Conservation (phyloP, 2,329 filamentous ascomycete species). For the Elsinoe perseae region DNA sequence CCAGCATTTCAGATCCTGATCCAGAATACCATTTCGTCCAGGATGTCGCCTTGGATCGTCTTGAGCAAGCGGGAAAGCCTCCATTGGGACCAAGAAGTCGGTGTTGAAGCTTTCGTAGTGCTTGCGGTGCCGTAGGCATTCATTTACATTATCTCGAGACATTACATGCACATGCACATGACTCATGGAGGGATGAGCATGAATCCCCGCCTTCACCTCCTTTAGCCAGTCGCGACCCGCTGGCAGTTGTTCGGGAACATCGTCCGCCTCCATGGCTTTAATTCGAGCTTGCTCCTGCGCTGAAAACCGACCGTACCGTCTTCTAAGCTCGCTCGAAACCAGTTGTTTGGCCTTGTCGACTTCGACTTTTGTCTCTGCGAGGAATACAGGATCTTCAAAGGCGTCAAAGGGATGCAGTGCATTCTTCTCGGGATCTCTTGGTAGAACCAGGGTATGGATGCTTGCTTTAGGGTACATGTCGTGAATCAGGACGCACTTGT, state of each 20-base stretch:
- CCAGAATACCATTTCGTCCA: slow-evolving; percentile 51
- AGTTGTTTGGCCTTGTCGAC: slow-evolving; percentile 53
- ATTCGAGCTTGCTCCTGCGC: slow-evolving; percentile 55
- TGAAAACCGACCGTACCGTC: slow-evolving; percentile 58
- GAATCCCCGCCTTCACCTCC: slow-evolving; percentile 71
- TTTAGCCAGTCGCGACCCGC: slow-evolving; percentile 67
- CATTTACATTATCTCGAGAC: slow-evolving; percentile 68
- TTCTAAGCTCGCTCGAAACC: slow-evolving; percentile 66
- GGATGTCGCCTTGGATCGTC: slow-evolving; percentile 58
- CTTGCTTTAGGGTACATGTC: slow-evolving; percentile 81
- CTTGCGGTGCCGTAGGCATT: slow-evolving; percentile 65
- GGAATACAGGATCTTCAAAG: slow-evolving; percentile 62
- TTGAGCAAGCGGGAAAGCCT: slow-evolving; percentile 65
- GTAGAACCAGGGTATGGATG: slow-evolving; percentile 81
- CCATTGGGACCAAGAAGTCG: slow-evolving; percentile 69
- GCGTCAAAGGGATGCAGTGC: slow-evolving; percentile 68
- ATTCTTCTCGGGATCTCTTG: slow-evolving; percentile 56
- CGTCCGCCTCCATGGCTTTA: slow-evolving; percentile 49
- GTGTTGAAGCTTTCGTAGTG: slow-evolving; percentile 93
- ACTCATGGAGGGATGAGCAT: slow-evolving; percentile 84
- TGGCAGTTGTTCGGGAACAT: slow-evolving; percentile 46
- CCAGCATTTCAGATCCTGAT: slow-evolving; percentile 70
- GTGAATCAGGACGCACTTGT: slow-evolving; percentile 66
- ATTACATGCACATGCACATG: slow-evolving; percentile 88
- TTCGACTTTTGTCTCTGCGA: slow-evolving; percentile 55